Conservation (phyloP, 169 alveolate genomes). For the Plasmodium inui region DNA sequence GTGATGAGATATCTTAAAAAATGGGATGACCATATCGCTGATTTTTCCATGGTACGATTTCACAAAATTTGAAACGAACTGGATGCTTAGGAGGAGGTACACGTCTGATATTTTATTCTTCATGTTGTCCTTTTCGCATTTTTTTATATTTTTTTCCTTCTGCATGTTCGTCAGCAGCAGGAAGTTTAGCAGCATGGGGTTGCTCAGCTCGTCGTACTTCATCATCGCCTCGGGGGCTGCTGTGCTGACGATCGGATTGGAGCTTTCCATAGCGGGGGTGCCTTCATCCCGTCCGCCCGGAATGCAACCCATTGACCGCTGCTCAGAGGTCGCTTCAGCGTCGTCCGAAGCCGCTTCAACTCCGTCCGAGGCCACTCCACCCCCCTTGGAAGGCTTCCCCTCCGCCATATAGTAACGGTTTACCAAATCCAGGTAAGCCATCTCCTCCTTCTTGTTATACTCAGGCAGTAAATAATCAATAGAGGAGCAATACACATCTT, state of each 20-base stretch:
- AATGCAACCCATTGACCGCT: neutral
- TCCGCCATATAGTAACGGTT: neutral
- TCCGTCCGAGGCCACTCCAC: neutral
- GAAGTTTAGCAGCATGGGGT: slow-evolving; percentile 57
- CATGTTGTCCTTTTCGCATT: slow-evolving; percentile 44
- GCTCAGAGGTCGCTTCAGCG: neutral
- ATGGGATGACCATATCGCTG: slow-evolving; percentile 17
- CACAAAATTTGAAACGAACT: slow-evolving; percentile 51
- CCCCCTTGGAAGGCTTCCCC: neutral
- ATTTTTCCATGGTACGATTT: slow-evolving; percentile 18
- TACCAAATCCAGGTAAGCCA: neutral
- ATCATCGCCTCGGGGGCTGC: neutral
- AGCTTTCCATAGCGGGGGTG: neutral
- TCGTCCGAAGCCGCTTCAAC: neutral
- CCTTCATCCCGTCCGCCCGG: neutral
- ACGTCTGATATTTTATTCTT: slow-evolving; percentile 70
- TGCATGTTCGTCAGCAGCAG: slow-evolving; percentile 50
- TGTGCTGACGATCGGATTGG: neutral
- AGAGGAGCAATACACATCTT: slow-evolving; percentile 47
- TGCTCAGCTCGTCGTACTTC: slow-evolving; percentile 67
- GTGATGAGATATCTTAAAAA: slow-evolving; percentile 42
- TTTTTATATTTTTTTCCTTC: slow-evolving; percentile 70
- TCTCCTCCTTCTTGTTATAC: slow-evolving; percentile 59
- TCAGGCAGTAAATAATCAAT: slow-evolving; percentile 42
- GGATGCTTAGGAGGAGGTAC: slow-evolving; percentile 51